Conservation (phyloP, 768 basidiomycete genomes). For the Coprinellus aureogranulatus region DNA sequence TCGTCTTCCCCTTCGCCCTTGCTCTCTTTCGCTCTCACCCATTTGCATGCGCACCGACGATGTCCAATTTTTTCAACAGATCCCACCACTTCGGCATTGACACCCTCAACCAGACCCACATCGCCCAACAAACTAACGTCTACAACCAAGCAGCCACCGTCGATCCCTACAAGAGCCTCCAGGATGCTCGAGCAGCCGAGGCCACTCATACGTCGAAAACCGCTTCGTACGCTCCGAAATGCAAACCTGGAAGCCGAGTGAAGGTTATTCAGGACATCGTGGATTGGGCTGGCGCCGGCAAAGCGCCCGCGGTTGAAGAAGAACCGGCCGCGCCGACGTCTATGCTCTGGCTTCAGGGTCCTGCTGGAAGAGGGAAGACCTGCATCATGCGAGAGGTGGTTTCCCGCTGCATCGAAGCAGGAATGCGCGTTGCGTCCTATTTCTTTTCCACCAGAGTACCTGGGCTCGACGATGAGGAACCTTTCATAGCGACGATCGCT, state of each 20-base stretch:
- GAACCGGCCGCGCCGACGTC: background rate
- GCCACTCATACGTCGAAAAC: constrained; percentile 9
- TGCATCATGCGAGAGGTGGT: constrained; percentile 5
- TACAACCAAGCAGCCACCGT: no score
- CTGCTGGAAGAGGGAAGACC: constrained; percentile 6
- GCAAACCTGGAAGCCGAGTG: constrained; percentile 8
- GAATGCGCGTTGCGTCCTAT: background rate
- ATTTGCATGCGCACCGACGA: no score
- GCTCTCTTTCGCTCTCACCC: no score
- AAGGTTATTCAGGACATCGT: constrained; percentile 9
- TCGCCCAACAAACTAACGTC: no score
- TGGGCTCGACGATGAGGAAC: background rate
- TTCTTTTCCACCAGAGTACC: constrained; percentile 5
- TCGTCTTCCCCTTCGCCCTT: no score
- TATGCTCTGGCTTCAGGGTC: constrained; percentile 4
- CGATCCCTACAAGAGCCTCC: background rate
- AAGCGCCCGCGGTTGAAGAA: no score
- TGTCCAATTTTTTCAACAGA: no score
- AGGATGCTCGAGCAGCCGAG: background rate
- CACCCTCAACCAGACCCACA: no score
- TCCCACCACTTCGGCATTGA: no score
- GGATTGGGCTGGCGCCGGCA: background rate
- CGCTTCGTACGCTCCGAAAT: constrained; percentile 7
- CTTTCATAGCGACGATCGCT: constrained; percentile 3
- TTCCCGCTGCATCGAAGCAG: background rate